Conservation (phyloP, 352 stramenopile species). For the Blastocystis sp. region DNA sequence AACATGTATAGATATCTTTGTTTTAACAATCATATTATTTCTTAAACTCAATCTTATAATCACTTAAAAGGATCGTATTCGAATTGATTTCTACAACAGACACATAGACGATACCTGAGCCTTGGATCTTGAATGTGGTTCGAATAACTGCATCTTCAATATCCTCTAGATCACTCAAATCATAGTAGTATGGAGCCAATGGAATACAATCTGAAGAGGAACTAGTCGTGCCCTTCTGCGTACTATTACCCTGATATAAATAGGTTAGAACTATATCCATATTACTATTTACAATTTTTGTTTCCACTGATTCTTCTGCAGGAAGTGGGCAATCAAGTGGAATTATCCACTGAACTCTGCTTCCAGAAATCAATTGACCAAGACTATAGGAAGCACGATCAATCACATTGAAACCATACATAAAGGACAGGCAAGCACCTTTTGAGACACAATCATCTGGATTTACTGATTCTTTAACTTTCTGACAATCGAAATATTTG, state of each 20-base stretch:
- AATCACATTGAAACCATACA: no score
- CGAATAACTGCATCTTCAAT: neutral
- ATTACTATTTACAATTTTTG: neutral
- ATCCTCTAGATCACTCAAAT: neutral
- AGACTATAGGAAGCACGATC: conserved; percentile 39
- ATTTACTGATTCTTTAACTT: conserved; percentile 71
- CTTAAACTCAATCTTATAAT: neutral
- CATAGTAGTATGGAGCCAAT: neutral
- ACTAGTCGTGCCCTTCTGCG: neutral
- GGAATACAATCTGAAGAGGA: neutral
- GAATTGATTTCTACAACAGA: neutral
- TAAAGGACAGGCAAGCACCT: conserved; percentile 19
- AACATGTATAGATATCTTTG: neutral
- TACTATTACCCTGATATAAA: conserved; percentile 1
- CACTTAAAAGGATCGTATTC: neutral
- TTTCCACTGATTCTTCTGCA: neutral
- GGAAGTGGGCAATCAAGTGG: neutral
- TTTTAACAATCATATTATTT: conserved; percentile 18
- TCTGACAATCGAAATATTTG: conserved; percentile 73
- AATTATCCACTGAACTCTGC: conserved; percentile 12
- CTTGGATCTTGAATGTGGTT: neutral
- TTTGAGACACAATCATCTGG: conserved; percentile 67
- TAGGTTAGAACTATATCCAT: neutral
- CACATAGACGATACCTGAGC: neutral
- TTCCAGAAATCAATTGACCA: neutral